Evolutionary conservation across 2,329 filamentous ascomycete genomes (phyloP), one percentile per base, ranked within the genome.

Genomic region (Aspergillus hortae): DNA sequence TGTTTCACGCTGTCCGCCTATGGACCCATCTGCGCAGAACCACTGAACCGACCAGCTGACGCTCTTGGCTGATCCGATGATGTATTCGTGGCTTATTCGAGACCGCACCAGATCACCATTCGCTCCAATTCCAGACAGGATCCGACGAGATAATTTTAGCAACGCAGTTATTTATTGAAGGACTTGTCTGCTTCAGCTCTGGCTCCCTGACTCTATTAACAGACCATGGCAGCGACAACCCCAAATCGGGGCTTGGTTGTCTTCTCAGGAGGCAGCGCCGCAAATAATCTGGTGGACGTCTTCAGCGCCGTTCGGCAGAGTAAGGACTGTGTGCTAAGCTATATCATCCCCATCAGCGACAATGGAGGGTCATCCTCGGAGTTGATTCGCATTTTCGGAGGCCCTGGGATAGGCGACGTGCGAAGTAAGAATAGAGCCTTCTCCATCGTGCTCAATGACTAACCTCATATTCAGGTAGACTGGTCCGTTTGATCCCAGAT

Each of bases 281-380:
- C 92, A 5, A 97, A 96, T 67, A 95, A 82, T 64, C 81, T 96
- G 4, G 92, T 96, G 38, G 92, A 96, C 68, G 89, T 96, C 10
- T 96, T 96, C 72, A 86, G 79, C 53, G 74, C 76, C 15, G 77
- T 89, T 32, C 78, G 82, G 11, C 72, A 85, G 56, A 85, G 80
- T 61, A 88, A 87, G 56, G 73, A 80, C 38, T 88, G 87, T 64
- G 76, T 80, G 2, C 74, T 95, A 40, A 90, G 84, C 72, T 95
- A 95, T 70, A 85, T 96, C 53, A 95, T 97, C 48, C 92, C 92
- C 33, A 96, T 96, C 67, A 94, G 89, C 59, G 92, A 97, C 74
- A 97, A 97, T 72, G 92, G 92, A 45, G 92, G 92, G 36, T 95
- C 89, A 61, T 95, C 91, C 2, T 95, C 90, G 42, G 92, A 97